Evolutionary conservation across 768 basidiomycete species (phyloP).

Genomic region (Coprinellus micaceus): DNA sequence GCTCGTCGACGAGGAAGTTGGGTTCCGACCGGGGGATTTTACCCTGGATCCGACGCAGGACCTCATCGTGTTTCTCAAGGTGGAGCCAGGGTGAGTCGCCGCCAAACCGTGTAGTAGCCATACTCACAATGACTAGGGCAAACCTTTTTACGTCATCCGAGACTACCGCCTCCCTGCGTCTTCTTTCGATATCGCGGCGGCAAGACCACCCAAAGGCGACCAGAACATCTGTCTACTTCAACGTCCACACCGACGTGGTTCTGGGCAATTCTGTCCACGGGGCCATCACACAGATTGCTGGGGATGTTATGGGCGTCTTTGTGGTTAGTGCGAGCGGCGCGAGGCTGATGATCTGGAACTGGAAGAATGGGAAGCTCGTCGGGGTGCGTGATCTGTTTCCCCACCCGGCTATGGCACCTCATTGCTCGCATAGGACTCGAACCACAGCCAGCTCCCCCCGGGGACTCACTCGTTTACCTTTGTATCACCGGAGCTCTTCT

Average conservation of each 20-base stretch:
- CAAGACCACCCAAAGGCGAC: slow-evolving; percentile 40
- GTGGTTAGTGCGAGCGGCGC: slow-evolving; percentile 25
- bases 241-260: slow-evolving; percentile 19
- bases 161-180: slow-evolving; percentile 26
- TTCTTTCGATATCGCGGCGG: slow-evolving; percentile 43
- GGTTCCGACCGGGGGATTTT: slow-evolving; percentile 47
- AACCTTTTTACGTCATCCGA: slow-evolving; percentile 8
- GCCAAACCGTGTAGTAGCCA: neutral
- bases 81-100: slow-evolving; percentile 11
- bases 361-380: slow-evolving; percentile 40
- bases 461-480: slow-evolving; percentile 44
- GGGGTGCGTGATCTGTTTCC: slow-evolving; percentile 32
- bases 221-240: slow-evolving; percentile 22
- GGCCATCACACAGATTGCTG: slow-evolving; percentile 48
- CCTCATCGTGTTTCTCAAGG: slow-evolving; percentile 42
- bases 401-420: neutral
- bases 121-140: slow-evolving; percentile 2
- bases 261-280: slow-evolving; percentile 20
- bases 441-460: slow-evolving; percentile 18
- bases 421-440: slow-evolving; percentile 25
- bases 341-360: slow-evolving; percentile 48
- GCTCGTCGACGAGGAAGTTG: slow-evolving; percentile 31
- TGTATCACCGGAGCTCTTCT: slow-evolving; percentile 39
- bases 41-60: slow-evolving; percentile 68
- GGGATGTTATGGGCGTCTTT: slow-evolving; percentile 51